phyloP scores from a whole-genome alignment of 2,329 filamentous ascomycete genomes.

The Colletotrichum agaves region DNA sequence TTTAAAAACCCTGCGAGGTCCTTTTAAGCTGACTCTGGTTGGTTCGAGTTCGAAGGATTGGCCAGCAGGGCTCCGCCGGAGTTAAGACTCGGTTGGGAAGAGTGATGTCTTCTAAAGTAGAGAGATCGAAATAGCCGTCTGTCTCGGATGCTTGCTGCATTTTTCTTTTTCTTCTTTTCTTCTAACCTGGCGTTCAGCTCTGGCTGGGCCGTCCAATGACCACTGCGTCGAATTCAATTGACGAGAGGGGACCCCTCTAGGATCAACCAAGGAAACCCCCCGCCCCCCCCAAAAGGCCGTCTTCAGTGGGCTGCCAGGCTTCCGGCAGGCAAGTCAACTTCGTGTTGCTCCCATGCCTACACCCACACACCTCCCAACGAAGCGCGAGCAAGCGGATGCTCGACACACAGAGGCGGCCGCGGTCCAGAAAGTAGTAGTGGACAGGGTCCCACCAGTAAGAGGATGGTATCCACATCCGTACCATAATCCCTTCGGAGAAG shows the following conservation, averaged over 20 bases:
- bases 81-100: neutral
- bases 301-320: neutral
- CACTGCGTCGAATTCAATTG: neutral
- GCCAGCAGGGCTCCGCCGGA: slow-evolving; percentile 9
- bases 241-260: neutral
- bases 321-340: slow-evolving; percentile 11
- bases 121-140: slow-evolving; percentile 13
- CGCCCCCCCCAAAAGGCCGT: neutral
- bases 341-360: neutral
- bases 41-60: neutral
- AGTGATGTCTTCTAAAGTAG: neutral
- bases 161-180: neutral
- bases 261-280: neutral
- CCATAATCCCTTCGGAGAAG: neutral
- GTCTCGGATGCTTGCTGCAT: slow-evolving; percentile 1
- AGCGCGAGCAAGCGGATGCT: slow-evolving; percentile 7
- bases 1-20: neutral
- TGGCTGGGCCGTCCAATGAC: slow-evolving; percentile 14
- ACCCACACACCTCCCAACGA: neutral
- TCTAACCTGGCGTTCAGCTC: slow-evolving; percentile 14
- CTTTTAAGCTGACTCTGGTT: neutral
- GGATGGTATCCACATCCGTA: neutral
- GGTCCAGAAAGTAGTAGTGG: neutral
- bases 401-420: neutral
- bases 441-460: neutral